Evolutionary conservation across 805 yeast species (phyloP).

Genomic region (Lachancea sp.): DNA sequence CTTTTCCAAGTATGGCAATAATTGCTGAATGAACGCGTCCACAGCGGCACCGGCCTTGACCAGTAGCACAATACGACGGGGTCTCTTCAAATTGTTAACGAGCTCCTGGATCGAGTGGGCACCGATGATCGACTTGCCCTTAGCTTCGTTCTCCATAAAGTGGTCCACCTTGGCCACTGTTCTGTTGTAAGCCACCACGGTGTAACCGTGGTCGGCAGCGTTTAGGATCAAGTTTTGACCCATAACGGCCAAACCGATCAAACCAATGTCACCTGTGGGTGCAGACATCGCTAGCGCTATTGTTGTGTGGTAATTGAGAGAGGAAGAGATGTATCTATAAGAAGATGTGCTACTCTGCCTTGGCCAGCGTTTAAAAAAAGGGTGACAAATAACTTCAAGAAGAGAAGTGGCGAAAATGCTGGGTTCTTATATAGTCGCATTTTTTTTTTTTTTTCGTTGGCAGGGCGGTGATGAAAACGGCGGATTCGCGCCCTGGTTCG

Average conservation of each 20-base stretch:
- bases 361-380: too few relatives aligned
- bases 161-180: conserved; percentile 93
- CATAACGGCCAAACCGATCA: conserved; percentile 99
- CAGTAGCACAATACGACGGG: conserved; percentile 88
- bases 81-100: conserved; percentile 84
- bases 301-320: not conserved
- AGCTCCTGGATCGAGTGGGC: conserved; percentile 90
- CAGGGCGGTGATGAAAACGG: too few relatives aligned
- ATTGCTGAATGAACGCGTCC: conserved; percentile 81
- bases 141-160: conserved; percentile 89
- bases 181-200: conserved; percentile 98
- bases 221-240: conserved; percentile 96
- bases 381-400: not conserved
- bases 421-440: not conserved
- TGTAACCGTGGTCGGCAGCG: conserved; percentile 98
- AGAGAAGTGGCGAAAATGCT: not conserved
- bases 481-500: too few relatives aligned
- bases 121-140: conserved; percentile 93
- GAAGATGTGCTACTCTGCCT: not conserved
- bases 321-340: not conserved
- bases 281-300: conserved; percentile 2
- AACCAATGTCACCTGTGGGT: conserved; percentile 70
- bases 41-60: conserved; percentile 97
- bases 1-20: conserved; percentile 85
- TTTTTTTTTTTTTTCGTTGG: not conserved